Evolutionary conservation across 129 eudicot species (phyloP), one percentile per base, ranked within the genome.

Genomic region (Tagetes patula): DNA sequence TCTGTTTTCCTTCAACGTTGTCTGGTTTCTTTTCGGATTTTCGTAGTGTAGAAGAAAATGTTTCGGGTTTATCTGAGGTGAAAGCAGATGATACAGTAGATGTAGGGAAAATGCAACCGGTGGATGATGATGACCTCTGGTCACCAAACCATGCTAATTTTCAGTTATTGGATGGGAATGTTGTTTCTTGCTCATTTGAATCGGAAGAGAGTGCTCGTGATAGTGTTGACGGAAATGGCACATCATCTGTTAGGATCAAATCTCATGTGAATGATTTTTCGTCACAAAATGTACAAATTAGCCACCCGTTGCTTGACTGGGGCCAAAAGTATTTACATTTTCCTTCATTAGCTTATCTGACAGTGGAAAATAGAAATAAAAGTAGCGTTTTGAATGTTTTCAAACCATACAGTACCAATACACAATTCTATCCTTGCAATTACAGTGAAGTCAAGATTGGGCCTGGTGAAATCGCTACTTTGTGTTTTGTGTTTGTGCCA

Each of bases 371-470:
- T 70, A 81, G 81, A 70, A 84, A 87, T 59, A 81, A 64, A 31
- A 75, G 80, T 63, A 69, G 46, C 11, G 60, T 53, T 71, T 68
- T 94, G 65, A 73, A 40, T 40, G 74, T 90, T 52, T 85, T 77
- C 61, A 86, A 82, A 67, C 96, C 89, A 70, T 94, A 84, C 69
- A 85, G 96, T 76, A 90, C 86, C 69, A 86, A 84, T 70, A 36
- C 85, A 39, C 99, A 88, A 59, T 90, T 90, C 82, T 94, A 85
- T 77, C 88, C 99, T 56, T 86, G 92, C 80, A 90, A 88, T 79
- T 59, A 71, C 64, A 86, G 87, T 82, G 89, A 94, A 84, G 9
- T 81, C 27, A 61, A 69, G 33, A 65, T 94, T 65, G 78, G 73
- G 71, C 98, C 98, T 4, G 98, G 97, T 52, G 96, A 94, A 86